Evolutionary conservation across 768 basidiomycete genomes (phyloP).

Genomic region (Naganishia vaughanmartiniae): DNA sequence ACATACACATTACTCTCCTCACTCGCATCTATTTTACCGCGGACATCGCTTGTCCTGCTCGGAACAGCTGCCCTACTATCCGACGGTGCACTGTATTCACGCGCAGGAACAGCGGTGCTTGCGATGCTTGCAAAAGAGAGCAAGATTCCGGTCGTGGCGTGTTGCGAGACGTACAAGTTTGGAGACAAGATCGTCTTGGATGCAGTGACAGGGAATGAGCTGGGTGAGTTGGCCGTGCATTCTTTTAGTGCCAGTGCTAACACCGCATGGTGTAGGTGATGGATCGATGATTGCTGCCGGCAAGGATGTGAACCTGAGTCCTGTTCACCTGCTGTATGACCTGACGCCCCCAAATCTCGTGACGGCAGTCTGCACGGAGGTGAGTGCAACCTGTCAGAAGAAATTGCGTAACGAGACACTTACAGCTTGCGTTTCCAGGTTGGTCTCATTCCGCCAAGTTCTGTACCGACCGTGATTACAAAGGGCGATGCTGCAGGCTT

Average conservation of each 20-base stretch:
- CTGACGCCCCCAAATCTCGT: constrained; percentile 87
- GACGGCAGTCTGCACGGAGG: constrained; percentile 95
- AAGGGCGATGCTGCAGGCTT: constrained; percentile 39
- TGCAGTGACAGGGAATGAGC: constrained; percentile 91
- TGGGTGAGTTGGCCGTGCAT: constrained; percentile 60
- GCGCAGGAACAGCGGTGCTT: constrained; percentile 91
- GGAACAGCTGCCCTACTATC: constrained; percentile 93
- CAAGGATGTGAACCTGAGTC: constrained; percentile 57
- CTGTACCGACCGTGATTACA: constrained; percentile 58
- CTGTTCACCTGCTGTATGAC: constrained; percentile 86
- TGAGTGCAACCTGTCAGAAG: constrained; percentile 12
- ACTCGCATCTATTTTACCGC: constrained; percentile 59
- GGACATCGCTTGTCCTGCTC: constrained; percentile 78
- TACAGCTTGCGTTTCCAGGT: constrained; percentile 1
- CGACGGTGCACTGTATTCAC: constrained; percentile 88
- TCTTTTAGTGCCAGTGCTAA: background rate
- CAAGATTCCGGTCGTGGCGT: constrained; percentile 89
- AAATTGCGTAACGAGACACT: background rate
- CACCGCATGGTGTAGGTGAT: background rate
- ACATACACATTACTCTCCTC: constrained; percentile 90
- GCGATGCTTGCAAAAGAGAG: constrained; percentile 92
- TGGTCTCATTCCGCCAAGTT: constrained; percentile 87
- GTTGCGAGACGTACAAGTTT: constrained; percentile 98
- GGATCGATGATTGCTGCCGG: constrained; percentile 8
- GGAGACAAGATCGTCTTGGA: constrained; percentile 88